A percentile compares a stretch with the other conserved stretches of the same genome.
Conservation (phyloP, 148 eudicot species). For the Fagopyrum homotropicum region DNA sequence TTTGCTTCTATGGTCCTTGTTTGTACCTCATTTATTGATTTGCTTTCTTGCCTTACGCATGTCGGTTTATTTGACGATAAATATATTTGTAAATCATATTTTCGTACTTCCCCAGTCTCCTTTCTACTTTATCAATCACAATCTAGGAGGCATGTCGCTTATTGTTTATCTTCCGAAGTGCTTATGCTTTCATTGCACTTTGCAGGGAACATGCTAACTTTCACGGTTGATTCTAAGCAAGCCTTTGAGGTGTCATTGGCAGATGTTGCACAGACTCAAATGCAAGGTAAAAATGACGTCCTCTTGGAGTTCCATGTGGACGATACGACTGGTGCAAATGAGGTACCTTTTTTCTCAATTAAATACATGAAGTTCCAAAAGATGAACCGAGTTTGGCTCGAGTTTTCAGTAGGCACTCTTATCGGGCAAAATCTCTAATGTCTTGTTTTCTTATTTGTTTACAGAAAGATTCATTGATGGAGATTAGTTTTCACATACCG, state of each 20-base stretch:
- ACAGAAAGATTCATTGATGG: slow-evolving; percentile 99
- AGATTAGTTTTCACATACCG: slow-evolving; percentile 89
- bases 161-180: background rate
- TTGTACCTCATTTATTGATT: too few species aligned
- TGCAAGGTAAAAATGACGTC: slow-evolving; percentile 95
- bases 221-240: slow-evolving; percentile 75
- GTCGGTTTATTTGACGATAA: background rate
- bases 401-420: background rate
- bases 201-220: slow-evolving; percentile 76
- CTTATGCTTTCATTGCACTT: background rate
- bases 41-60: too few species aligned
- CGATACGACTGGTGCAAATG: slow-evolving; percentile 95
- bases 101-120: background rate
- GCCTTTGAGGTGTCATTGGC: slow-evolving; percentile 96
- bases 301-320: slow-evolving; percentile 94
- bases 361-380: background rate
- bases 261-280: slow-evolving; percentile 89
- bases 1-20: too few species aligned
- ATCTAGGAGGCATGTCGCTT: background rate
- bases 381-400: background rate
- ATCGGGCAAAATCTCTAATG: background rate
- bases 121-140: background rate
- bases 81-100: background rate
- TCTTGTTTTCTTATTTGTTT: slow-evolving; percentile 1
- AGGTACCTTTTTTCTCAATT: slow-evolving; percentile 38